Base-by-base conservation (phyloP, 345 rosid species). In the Hevea brasiliensis region DNA sequence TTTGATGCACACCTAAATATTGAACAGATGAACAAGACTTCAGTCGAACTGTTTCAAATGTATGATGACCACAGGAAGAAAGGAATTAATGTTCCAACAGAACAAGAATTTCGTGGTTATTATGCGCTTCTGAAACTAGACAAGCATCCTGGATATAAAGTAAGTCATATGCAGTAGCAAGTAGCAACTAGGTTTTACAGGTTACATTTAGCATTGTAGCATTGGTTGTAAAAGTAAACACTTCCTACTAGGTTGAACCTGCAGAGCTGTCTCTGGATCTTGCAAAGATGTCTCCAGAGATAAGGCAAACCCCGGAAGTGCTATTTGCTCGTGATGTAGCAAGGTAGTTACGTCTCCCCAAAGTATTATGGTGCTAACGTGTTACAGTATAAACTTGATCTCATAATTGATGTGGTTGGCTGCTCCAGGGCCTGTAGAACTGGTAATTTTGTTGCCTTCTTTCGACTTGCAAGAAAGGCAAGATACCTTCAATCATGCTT, bases 121-220 rank as follows among this genome's bases (percentile, higher is more conserved):
- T 95, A 95, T 81, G 99, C 97, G 12, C 98, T 95, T 86, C 92
- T 95, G 85, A 95, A 95, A 84, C 89, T 95, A 48, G 99, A 95
- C 87, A 95, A 91, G 81, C 99, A 95, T 89, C 99, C 99, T 56
- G 99, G 99, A 72, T 95, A 95, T 72, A 95, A 84, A 82, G 99
- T 91, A 77, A 88, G 89, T 79, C 42, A n/a, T 69, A 66, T 61
- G 67, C 62, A 68, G 32, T 60, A 66, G 54, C 24, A 72, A 68
- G 32, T 60, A 67, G 54, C 24, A 72, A 68, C 71, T 73, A 62
- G 55, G 47, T 21, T 81, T 57, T 32, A 55, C 59, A 68, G 44
- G 21, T 81, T 78, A 77, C 40, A 23, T 73, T 60, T 56, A 17
- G 27, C 62, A 29, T 70, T 72, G 60, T 72, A n/a, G n/a, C n/a